These are phyloP conservation scores for Cystobasidium sp. DNA, from an alignment of 1,284 basidiomycete genomes.

Conservation along the genomic window DNA sequence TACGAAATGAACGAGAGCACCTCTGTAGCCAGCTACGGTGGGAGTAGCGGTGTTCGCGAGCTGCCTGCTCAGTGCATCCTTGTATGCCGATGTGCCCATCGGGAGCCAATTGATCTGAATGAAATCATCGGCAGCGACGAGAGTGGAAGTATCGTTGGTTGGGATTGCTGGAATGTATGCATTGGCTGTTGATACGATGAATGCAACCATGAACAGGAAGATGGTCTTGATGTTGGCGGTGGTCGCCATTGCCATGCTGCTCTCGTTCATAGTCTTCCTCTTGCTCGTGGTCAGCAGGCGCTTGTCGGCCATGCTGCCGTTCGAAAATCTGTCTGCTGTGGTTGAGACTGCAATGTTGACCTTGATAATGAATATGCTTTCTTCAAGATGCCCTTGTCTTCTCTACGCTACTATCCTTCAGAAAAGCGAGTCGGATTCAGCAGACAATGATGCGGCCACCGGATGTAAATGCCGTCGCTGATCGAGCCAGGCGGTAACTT, in stretches of 20 bases:
- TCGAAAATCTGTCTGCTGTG: not conserved
- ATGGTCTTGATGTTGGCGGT: not conserved
- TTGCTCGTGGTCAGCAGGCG: not conserved
- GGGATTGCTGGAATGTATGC: constrained; percentile 48
- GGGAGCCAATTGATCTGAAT: constrained; percentile 49
- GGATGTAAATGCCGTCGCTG: not conserved
- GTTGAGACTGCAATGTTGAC: not conserved
- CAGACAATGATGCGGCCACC: not conserved
- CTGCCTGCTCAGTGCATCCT: constrained; percentile 7
- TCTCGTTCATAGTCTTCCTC: not conserved
- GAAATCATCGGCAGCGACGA: constrained; percentile 44
- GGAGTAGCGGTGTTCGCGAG: constrained; percentile 43
- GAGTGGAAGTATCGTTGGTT: constrained; percentile 48
- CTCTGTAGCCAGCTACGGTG: constrained; percentile 46
- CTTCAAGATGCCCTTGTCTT: not conserved
- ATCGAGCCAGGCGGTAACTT: not conserved
- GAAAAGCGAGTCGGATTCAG: not conserved
- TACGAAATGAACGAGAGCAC: constrained; percentile 54
- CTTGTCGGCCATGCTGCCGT: constrained; percentile 7
- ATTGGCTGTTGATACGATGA: not conserved
- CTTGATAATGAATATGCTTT: not conserved
- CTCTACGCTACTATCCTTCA: not conserved
- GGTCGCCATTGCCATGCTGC: not conserved
- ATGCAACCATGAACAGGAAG: not conserved
- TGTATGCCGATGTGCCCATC: constrained; percentile 48